Percentiles rank a stretch among this genome's conserved stretches.
Evolutionary conservation across 2,329 filamentous ascomycete species (phyloP).

Genomic region (Cadophora gregata): DNA sequence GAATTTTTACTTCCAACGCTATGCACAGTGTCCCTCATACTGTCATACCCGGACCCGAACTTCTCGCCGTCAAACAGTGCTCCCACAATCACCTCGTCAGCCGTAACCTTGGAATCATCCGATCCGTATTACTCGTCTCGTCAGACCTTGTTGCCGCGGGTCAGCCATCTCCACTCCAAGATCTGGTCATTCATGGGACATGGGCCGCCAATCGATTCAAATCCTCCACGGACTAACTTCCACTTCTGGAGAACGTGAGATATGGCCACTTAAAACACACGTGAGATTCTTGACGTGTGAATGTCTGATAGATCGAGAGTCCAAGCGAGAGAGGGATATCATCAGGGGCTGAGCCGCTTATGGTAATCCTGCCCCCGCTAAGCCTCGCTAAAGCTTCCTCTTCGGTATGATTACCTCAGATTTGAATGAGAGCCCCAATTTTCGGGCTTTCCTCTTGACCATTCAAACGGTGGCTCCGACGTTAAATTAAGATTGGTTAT

Average conservation of each 20-base stretch:
- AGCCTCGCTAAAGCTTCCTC: background rate
- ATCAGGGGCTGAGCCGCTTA: conserved; percentile 9
- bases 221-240: background rate
- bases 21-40: too few relatives aligned
- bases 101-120: background rate
- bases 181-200: too few relatives aligned
- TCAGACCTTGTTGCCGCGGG: background rate
- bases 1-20: background rate
- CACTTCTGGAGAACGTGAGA: background rate
- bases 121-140: background rate
- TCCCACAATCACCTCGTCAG: background rate
- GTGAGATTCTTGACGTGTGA: conserved; percentile 13
- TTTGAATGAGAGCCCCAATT: background rate
- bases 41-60: background rate
- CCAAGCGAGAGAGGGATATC: background rate
- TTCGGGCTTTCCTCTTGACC: background rate
- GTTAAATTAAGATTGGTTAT: background rate
- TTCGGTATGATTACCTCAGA: conserved; percentile 1
- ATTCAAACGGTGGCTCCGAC: background rate
- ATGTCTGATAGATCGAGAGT: background rate
- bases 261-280: background rate
- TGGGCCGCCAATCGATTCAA: background rate
- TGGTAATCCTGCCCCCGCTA: conserved; percentile 9
- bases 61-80: background rate
- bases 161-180: background rate